These are phyloP conservation scores for Fusarium illudens DNA, from an alignment of 2,329 filamentous ascomycete genomes.

Conservation along the genomic window DNA sequence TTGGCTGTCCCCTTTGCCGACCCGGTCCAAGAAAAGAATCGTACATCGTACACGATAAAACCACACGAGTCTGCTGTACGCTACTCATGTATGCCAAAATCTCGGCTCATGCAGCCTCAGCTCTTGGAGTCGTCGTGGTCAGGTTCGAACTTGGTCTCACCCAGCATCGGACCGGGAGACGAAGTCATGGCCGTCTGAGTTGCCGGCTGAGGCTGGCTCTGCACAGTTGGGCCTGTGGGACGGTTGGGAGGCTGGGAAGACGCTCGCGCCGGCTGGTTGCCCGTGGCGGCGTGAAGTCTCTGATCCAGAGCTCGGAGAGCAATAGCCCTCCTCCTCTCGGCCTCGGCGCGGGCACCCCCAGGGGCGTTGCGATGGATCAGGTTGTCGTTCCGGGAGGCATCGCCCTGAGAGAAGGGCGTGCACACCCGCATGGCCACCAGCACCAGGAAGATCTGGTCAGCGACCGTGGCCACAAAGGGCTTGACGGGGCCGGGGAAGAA, in stretches of 20 bases:
- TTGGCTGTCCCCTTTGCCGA: neutral
- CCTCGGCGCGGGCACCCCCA: constrained; percentile 83
- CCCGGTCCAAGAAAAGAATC: constrained; percentile 12
- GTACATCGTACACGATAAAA: constrained; percentile 28
- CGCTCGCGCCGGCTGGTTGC: constrained; percentile 49
- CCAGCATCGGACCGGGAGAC: constrained; percentile 64
- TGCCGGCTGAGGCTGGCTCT: constrained; percentile 63
- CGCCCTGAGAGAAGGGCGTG: constrained; percentile 84
- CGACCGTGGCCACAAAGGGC: constrained; percentile 76
- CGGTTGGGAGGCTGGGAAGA: constrained; percentile 49
- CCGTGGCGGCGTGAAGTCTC: constrained; percentile 83
- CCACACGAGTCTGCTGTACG: neutral
- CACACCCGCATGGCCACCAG: constrained; percentile 81
- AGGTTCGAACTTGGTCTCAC: constrained; percentile 75
- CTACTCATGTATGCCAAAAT: neutral
- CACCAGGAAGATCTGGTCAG: constrained; percentile 72
- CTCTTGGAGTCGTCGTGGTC: constrained; percentile 62
- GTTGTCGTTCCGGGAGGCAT: constrained; percentile 74
- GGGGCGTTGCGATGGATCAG: constrained; percentile 64
- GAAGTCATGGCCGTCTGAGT: constrained; percentile 67
- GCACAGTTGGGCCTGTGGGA: constrained; percentile 63
- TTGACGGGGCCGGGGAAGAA: constrained; percentile 92
- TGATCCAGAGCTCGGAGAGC: constrained; percentile 93
- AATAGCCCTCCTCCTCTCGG: constrained; percentile 86
- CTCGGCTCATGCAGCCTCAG: constrained; percentile 45